Evolutionary conservation across 177 flowering plant species (phyloP), one percentile per base, ranked within the genome.

Genomic region (Vitis hybrid): DNA sequence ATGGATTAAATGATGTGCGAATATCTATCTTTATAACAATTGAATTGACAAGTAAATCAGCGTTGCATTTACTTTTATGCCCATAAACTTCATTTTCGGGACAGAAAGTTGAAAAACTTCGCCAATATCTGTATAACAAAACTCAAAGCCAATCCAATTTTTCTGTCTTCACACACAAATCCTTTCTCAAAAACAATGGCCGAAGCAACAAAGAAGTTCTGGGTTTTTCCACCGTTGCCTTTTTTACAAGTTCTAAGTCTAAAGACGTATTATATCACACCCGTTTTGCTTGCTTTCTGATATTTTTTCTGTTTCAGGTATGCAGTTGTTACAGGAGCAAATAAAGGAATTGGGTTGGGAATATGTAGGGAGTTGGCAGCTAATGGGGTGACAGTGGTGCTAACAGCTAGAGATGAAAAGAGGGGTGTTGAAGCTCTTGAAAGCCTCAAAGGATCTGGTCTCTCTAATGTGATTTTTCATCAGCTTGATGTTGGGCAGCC

Each of bases 311-410:
- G 56, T 33, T 65, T 60, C 67, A 87, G 87, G 72, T 81, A 73
- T 67, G 91, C 87, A 63, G 87, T 87, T n/a, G 89, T 87, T 15
- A 87, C 89, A 39, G 91, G 89, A 31, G 82, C 79, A 67, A 86
- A 84, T 64, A 87, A 85, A 58, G 90, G 92, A 18, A 83, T 86
- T 57, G 89, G 87, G 5, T 68, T 83, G 4, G 89, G 77, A 62
- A 82, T 78, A 10, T 79, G 79, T 58, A 75, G 77, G 67, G 85
- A 84, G 48, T 72, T 87, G 48, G 89, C 86, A 20, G 73, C 79
- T 0, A 69, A 81, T 53, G 87, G 86, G 5, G 50, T 87, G 49
- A 63, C 49, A 11, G 90, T 85, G 53, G 70, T 84, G 3, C 70
- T 85, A n/a, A 86, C 89, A n/a, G 78, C 87, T 14, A 84, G 89